Evolutionary conservation across 1,284 basidiomycete species (phyloP), one percentile per base, ranked within the genome.

Genomic region (Ceratobasidium papillatum): DNA sequence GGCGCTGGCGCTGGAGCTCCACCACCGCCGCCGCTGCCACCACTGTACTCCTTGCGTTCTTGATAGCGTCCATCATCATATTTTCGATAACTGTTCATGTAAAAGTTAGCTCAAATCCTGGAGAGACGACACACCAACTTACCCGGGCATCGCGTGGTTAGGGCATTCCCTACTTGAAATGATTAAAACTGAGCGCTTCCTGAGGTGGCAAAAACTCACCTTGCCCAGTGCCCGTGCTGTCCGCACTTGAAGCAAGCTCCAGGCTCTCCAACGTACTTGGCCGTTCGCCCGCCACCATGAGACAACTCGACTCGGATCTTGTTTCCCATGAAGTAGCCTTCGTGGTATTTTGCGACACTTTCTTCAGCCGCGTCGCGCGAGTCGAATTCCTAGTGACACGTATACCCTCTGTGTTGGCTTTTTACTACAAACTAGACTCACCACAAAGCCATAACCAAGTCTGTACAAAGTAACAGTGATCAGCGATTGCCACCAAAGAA

Each of bases 191-290:
- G 43, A 38, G 54, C 30, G 66, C 25, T 54, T 61, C 71, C 19
- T n/a, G 32, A 59, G 36, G 51, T 51, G 69, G 64, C 43, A 66
- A n/a, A 74, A 69, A 82, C 88, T 47, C 78, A 92, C 92, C 92
- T 90, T 43, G 93, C 93, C 92, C 93, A 94, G 81, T 94, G 93
- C 30, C 93, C 93, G 81, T 87, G 85, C 79, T 90, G 86, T 25
- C 91, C 93, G 75, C 93, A 94, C 78, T 89, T 93, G 83, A 94
- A 94, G 80, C 93, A 94, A 66, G 92, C 91, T 11, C 92, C 92
- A 34, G 93, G 91, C 75, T 94, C 93, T 30, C 90, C 89, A 30
- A 86, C 83, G 77, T 89, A 91, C 80, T 92, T 93, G 11, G 90
- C 89, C n/a, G 90, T 90, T 76, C 91, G 86, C 27, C 91, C 90